A percentile compares a stretch with the other conserved stretches of the same genome.
phyloP scores from a whole-genome alignment of 768 basidiomycete genomes.

The Dentipellis fragilis region DNA sequence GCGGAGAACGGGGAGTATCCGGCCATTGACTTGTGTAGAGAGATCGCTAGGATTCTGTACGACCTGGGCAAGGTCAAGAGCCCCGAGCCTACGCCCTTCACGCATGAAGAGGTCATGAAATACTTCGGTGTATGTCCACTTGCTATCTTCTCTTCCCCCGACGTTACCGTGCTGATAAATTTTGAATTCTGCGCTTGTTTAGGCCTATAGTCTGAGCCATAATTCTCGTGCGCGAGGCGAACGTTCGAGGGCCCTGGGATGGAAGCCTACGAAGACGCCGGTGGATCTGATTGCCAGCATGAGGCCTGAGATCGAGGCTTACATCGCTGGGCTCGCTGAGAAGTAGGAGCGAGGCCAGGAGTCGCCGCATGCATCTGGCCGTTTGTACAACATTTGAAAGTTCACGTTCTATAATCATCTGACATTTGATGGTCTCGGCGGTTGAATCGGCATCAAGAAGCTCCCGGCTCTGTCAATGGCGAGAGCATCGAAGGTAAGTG shows the following conservation, averaged over 20 bases:
- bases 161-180: not conserved
- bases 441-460: too few species aligned
- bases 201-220: slow-evolving; percentile 11
- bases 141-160: not conserved
- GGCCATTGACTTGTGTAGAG: slow-evolving; percentile 24
- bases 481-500: too few species aligned
- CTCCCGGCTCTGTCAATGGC: too few species aligned
- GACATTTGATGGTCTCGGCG: too few species aligned
- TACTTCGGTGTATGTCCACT: slow-evolving; percentile 17
- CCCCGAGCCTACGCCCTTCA: slow-evolving; percentile 35
- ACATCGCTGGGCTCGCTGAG: not conserved
- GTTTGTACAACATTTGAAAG: too few species aligned
- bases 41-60: slow-evolving; percentile 25
- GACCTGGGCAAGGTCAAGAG: slow-evolving; percentile 21
- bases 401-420: too few species aligned
- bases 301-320: slow-evolving; percentile 30
- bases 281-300: slow-evolving; percentile 42
- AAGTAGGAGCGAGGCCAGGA: too few species aligned
- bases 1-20: slow-evolving; percentile 23
- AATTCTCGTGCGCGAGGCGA: slow-evolving; percentile 37
- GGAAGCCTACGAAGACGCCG: slow-evolving; percentile 39
- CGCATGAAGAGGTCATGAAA: slow-evolving; percentile 31
- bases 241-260: slow-evolving; percentile 34
- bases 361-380: too few species aligned
- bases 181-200: not conserved